These are phyloP conservation scores for Bolboschoenoplectus hybrid DNA, from an alignment of 202 grass and related monocot species.

Conservation along the genomic window DNA sequence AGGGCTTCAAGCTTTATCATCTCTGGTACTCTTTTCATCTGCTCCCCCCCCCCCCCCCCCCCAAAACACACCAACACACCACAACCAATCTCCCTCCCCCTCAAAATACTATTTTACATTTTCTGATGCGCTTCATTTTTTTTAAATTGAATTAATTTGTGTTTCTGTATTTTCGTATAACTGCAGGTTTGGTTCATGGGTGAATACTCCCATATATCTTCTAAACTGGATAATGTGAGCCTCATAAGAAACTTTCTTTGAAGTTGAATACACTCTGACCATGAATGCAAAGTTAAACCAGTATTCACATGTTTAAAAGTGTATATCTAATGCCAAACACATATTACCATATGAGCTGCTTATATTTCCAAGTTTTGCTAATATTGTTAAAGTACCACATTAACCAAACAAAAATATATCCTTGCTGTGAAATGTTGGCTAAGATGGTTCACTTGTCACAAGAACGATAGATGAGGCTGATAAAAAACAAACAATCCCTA, in stretches of 20 bases:
- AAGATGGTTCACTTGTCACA: not conserved
- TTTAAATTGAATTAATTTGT: constrained; percentile 32
- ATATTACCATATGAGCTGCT: constrained; percentile 3
- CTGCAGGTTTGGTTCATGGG: constrained; percentile 99
- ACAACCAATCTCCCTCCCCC: not conserved
- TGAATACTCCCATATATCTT: constrained; percentile 91
- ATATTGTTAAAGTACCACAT: not conserved
- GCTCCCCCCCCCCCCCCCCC: constrained; percentile 4
- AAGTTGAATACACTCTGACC: not conserved
- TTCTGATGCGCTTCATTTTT: constrained; percentile 27
- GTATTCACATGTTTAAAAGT: not conserved
- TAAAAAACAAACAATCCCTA: not conserved
- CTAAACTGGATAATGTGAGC: constrained; percentile 90
- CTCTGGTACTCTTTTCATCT: constrained; percentile 63
- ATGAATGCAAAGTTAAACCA: not conserved
- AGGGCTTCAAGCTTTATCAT: constrained; percentile 90
- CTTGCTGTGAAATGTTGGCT: not conserved
- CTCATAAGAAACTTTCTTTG: constrained; percentile 1
- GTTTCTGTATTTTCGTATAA: constrained; percentile 39
- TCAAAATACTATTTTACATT: constrained; percentile 30
- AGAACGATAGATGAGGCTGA: not conserved
- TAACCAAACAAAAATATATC: not conserved
- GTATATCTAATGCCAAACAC: constrained; percentile 10
- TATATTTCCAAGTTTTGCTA: not conserved
- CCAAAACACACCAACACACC: not conserved